Base-by-base conservation (phyloP, 345 rosid genomes). In the Citrus unshiu region DNA sequence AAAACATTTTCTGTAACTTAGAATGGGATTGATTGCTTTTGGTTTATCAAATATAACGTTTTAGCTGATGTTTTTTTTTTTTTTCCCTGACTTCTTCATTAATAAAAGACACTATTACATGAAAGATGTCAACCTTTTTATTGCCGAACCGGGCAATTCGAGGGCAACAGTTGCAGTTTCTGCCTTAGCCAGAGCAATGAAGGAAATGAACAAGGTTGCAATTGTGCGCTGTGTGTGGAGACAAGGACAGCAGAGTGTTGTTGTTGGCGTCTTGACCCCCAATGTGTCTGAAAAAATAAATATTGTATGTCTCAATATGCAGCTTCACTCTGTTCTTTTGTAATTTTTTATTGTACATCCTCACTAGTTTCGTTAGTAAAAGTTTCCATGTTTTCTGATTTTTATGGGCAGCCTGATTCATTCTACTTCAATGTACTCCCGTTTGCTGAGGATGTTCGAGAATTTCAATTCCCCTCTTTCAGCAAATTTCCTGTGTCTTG, bases 191-290 rank as follows among this genome's bases (percentile, higher is more conserved):
- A 89, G 97, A 84, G 98, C 94, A 76, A 91, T 92, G 98, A 90
- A 86, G 84, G 89, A 92, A 88, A 81, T 85, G 87, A 87, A 89
- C 75, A 90, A 83, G 81, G 94, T 93, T 58, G 97, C 97, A 69
- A 90, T 96, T 79, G 73, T 92, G 77, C 97, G 98, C 25, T 96
- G 99, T 82, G 99, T 92, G 77, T 96, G 99, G 99, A 91, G 95
- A 86, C 92, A 92, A 70, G 95, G 95, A 77, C 97, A 86, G 80
- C 86, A 87, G 57, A 91, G 74, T 76, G 95, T 91, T 51, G 91
- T 89, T 80, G 80, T 96, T 81, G 99, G 98, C 56, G 88, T 89
- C 83, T 85, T 96, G 85, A 90, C 91, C 68, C 97, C 99, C 76
- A 91, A 90, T 77, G 71, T 93, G 24, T 90, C 97, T 78, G 85